Evolutionary conservation across 73 alveolate species (phyloP), one percentile per base, ranked within the genome.

Genomic region (Tetrahymena borealis): DNA sequence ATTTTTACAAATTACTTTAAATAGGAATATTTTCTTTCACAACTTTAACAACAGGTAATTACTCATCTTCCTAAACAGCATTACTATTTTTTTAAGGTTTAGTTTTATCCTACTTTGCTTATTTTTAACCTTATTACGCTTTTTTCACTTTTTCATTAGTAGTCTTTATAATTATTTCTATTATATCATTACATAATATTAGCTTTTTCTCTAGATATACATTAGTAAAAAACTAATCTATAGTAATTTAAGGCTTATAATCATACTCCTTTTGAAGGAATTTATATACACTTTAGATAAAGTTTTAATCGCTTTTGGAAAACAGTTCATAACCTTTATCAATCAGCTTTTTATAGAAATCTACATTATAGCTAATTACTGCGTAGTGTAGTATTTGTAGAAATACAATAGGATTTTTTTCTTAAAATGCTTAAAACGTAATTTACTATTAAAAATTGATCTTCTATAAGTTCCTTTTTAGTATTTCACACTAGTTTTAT

Each of bases 241-340:
- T 92, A 41, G 91, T 92, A 78, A 95, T 90, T 2, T 78, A 94
- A 41, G 97, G 97, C 77, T 94, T 95, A 93, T 95, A 95, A 77
- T 93, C 93, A 85, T 94, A 95, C 93, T 94, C 93, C 43, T 93
- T 95, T 78, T 94, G 90, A 90, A 95, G 91, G 90, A 96, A 95
- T 39, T 91, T 91, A 91, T 94, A 95, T 32, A 95, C 97, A 7
- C 96, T 93, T 78, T 95, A 91, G 16, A 95, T 95, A 93, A 95
- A 95, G 91, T 95, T 96, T 32, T 91, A 91, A 93, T 95, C 97
- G 91, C 94, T 95, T 91, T 95, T 95, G 90, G 97, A 96, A 94
- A 91, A 95, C 94, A 95, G 92, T 78, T 95, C 97, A 91, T 95
- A 95, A 93, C 94, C 92, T 38, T 95, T 95, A 93, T 95, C 97